Percentiles rank a stretch among this genome's conserved stretches.
These are phyloP conservation scores for Gryganskiella cystojenkinii DNA, from an alignment of 192 early-diverging fungal genomes.

Conservation along the genomic window DNA sequence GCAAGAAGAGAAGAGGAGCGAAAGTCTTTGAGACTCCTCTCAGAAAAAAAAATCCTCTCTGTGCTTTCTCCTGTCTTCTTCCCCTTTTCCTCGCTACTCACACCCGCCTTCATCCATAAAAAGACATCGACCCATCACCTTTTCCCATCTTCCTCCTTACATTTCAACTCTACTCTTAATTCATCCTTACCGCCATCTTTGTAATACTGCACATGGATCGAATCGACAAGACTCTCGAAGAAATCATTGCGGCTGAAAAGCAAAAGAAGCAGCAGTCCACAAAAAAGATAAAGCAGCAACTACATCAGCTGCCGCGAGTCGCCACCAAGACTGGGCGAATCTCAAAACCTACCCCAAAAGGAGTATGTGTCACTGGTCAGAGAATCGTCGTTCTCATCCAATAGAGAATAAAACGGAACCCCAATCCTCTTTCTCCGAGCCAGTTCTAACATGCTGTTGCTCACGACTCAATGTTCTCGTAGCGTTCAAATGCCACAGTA, in stretches of 20 bases:
- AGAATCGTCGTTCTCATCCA: no score
- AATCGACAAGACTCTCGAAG: constrained; percentile 35
- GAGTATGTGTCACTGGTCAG: neutral
- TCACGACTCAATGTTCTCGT: neutral
- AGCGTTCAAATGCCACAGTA: neutral
- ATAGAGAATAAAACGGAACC: no score
- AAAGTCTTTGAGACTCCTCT: no score
- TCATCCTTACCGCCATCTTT: neutral
- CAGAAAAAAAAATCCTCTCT: no score
- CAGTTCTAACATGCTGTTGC: no score
- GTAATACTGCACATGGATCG: neutral
- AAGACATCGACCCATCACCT: neutral
- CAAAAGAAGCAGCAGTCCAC: neutral
- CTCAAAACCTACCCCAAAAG: neutral
- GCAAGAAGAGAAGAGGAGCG: no score
- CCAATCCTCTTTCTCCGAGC: no score
- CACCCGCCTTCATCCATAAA: neutral
- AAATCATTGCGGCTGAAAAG: constrained; percentile 35
- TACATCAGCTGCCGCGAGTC: neutral
- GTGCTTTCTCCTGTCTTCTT: neutral
- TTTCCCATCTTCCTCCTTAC: neutral
- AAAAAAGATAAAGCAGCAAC: neutral
- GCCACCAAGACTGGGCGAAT: neutral
- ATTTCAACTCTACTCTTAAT: neutral
- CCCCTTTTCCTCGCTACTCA: neutral